Evolutionary conservation across 1,284 basidiomycete species (phyloP).

Genomic region (Trichosporon sp.): DNA sequence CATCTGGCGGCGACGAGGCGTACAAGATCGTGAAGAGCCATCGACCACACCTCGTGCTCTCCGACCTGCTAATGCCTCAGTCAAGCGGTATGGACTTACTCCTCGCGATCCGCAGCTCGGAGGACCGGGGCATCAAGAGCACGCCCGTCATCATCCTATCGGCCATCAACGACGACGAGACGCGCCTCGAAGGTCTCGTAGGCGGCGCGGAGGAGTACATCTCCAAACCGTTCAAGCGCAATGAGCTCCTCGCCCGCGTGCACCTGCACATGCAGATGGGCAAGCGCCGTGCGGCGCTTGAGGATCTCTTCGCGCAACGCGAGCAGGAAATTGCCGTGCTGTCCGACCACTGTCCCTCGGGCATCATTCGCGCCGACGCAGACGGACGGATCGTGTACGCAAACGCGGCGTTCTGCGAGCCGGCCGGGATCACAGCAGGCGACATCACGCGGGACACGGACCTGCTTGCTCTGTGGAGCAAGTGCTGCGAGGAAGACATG

Average conservation of each 20-base stretch:
- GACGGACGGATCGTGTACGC: conserved; percentile 40
- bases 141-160: conserved; percentile 34
- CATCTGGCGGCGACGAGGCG: conserved; percentile 48
- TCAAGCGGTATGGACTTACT: conserved; percentile 35
- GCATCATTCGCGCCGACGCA: conserved; percentile 43
- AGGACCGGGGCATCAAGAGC: conserved; percentile 20
- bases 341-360: conserved; percentile 52
- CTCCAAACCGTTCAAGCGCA: conserved; percentile 41
- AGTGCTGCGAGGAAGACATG: conserved; percentile 27
- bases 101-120: conserved; percentile 19
- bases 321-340: conserved; percentile 41
- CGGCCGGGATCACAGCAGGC: conserved; percentile 45
- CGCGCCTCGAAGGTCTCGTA: conserved; percentile 38
- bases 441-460: conserved; percentile 25
- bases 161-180: conserved; percentile 33
- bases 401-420: conserved; percentile 44
- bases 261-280: conserved; percentile 44
- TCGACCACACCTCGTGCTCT: conserved; percentile 36
- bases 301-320: conserved; percentile 37
- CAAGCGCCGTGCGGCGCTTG: conserved; percentile 37
- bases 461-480: conserved; percentile 23
- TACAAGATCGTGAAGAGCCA: conserved; percentile 38
- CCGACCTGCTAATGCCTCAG: conserved; percentile 46
- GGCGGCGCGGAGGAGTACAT: conserved; percentile 53
- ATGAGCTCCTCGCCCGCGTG: conserved; percentile 54